phyloP scores from a whole-genome alignment of 352 stramenopile species.

The Phytophthora brassicae region DNA sequence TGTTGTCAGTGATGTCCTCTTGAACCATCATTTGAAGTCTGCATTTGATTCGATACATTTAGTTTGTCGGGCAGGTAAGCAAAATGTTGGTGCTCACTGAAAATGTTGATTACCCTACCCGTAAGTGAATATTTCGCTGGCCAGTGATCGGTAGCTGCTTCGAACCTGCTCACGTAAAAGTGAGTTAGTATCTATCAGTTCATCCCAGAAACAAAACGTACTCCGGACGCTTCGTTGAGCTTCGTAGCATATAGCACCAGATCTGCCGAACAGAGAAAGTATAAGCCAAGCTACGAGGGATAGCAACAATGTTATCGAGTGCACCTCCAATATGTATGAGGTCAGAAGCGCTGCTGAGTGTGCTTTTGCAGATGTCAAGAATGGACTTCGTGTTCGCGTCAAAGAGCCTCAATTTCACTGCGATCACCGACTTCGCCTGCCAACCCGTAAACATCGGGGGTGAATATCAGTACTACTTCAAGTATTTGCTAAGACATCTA shows the following conservation, averaged over 20 bases:
- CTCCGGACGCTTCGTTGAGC: conserved; percentile 53
- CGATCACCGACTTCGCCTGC: conserved; percentile 51
- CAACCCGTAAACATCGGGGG: conserved; percentile 3
- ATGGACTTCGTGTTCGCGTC: conserved; percentile 57
- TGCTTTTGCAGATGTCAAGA: conserved; percentile 52
- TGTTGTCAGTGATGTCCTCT: conserved; percentile 30
- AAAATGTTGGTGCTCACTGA: not conserved
- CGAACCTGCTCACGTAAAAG: conserved; percentile 39
- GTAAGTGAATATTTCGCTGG: conserved; percentile 62
- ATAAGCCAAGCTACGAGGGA: not conserved
- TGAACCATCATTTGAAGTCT: conserved; percentile 70
- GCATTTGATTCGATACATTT: conserved; percentile 7
- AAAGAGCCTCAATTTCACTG: conserved; percentile 60
- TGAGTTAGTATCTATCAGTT: conserved; percentile 1
- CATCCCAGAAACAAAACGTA: conserved; percentile 4
- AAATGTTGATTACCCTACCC: conserved; percentile 33
- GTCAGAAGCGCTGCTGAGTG: conserved; percentile 31
- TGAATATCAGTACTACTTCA: not conserved
- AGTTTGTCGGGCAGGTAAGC: not conserved
- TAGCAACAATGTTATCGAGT: not conserved
- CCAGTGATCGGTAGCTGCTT: conserved; percentile 53
- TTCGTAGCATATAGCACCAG: conserved; percentile 58
- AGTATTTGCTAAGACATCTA: too few relatives aligned
- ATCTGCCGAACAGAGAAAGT: conserved; percentile 32
- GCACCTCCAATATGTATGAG: conserved; percentile 63